phyloP scores from a whole-genome alignment of 768 basidiomycete genomes.

The Tricholomella constricta region DNA sequence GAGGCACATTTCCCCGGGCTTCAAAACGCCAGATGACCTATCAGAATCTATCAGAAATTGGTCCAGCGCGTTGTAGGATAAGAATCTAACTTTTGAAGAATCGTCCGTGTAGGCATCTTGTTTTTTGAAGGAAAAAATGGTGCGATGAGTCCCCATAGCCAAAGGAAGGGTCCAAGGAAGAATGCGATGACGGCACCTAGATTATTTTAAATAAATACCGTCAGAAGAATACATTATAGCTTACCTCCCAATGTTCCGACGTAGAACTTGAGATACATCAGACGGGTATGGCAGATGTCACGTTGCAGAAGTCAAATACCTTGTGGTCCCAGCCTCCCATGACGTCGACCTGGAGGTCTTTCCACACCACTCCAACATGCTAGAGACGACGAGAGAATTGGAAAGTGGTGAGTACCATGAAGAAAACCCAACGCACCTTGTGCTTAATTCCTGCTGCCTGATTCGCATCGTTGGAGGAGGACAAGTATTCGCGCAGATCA shows the following conservation, averaged over 20 bases:
- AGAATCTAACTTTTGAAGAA: constrained; percentile 55
- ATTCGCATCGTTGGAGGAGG: constrained; percentile 65
- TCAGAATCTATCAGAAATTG: not conserved
- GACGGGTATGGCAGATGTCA: not conserved
- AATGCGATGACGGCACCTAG: constrained; percentile 56
- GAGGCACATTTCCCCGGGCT: constrained; percentile 86
- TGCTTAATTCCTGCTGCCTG: constrained; percentile 67
- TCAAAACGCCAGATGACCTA: constrained; percentile 67
- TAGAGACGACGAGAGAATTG: constrained; percentile 17
- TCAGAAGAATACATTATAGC: constrained; percentile 20
- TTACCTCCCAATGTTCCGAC: constrained; percentile 61
- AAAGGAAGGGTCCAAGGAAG: constrained; percentile 51
- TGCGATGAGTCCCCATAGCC: constrained; percentile 44
- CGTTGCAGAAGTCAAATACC: constrained; percentile 30
- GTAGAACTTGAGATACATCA: constrained; percentile 42
- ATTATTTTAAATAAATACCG: not conserved
- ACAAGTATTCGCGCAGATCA: constrained; percentile 68
- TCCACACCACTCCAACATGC: constrained; percentile 78
- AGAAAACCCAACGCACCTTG: constrained; percentile 40
- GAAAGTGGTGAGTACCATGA: not conserved
- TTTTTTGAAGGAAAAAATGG: constrained; percentile 42
- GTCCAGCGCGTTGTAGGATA: not conserved
- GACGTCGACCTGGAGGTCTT: constrained; percentile 64
- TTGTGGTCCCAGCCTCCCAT: constrained; percentile 57
- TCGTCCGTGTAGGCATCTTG: constrained; percentile 45